phyloP scores from a whole-genome alignment of 2,329 filamentous ascomycete species.

The Pleoardoris graminearum region DNA sequence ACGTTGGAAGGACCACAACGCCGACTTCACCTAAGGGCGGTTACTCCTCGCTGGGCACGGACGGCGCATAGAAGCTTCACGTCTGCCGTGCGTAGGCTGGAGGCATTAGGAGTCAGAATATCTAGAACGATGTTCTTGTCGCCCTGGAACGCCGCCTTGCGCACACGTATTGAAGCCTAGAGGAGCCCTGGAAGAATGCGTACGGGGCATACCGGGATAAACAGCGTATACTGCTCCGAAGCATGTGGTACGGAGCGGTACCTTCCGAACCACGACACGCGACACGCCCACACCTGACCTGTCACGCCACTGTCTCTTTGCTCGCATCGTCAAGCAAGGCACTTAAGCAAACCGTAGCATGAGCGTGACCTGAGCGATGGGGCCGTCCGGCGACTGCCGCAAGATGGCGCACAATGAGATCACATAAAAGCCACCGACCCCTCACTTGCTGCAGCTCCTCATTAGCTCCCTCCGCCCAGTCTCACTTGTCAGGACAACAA shows the following conservation, averaged over 20 bases:
- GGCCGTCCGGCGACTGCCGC: slow-evolving; percentile 3
- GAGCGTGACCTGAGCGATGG: slow-evolving; percentile 37
- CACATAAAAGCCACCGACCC: slow-evolving; percentile 42
- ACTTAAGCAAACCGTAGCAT: slow-evolving; percentile 16
- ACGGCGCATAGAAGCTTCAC: too few species aligned
- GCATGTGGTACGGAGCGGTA: neutral
- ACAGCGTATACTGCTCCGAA: neutral
- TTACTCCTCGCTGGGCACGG: too few species aligned
- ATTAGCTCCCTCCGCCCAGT: slow-evolving; percentile 8
- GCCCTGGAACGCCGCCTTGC: too few species aligned
- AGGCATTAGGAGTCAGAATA: too few species aligned
- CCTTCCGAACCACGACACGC: neutral
- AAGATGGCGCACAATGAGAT: slow-evolving; percentile 33
- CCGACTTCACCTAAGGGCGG: too few species aligned
- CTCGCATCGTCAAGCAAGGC: slow-evolving; percentile 3
- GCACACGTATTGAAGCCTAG: too few species aligned
- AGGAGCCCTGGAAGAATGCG: slow-evolving; percentile 2
- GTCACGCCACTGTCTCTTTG: slow-evolving; percentile 9
- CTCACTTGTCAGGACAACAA: neutral
- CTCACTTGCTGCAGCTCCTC: slow-evolving; percentile 34
- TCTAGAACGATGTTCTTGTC: too few species aligned
- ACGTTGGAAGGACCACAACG: too few species aligned
- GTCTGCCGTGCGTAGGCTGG: too few species aligned
- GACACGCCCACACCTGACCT: slow-evolving; percentile 13
- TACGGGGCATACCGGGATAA: neutral